Base-by-base conservation (phyloP, 139 green algal species). In the Diplosphaera chodatii region DNA sequence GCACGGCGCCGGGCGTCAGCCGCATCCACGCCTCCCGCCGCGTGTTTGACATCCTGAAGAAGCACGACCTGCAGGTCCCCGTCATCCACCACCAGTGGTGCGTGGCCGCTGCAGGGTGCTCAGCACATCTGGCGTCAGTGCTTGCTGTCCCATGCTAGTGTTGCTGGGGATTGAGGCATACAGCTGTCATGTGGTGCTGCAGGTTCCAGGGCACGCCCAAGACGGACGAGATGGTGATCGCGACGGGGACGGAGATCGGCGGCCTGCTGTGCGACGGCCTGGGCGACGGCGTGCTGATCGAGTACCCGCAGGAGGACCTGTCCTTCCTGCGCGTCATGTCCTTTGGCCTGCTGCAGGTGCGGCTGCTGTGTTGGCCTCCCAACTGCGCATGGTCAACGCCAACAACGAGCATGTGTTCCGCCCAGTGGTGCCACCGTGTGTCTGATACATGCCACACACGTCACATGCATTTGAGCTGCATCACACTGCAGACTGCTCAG, bases 321-420 rank as follows among this genome's bases (percentile, higher is more conserved):
- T 89, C 96, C 40, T 97, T 93, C 82, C 73, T 98, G 70, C 83
- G 93, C 65, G 93, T 79, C 63, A 97, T 93, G 22, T 89, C 84
- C 69, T 99, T 99, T 74, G 95, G 94, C 34, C 81, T 99, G 77
- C 90, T 99, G 56, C 91, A 96, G 83, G 87, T 85, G 23, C 74
- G 6, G 10, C n/a, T n/a, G n/a, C n/a, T n/a, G n/a, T n/a, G n/a
- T n/a, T n/a, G n/a, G n/a, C n/a, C n/a, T n/a, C n/a, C n/a, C n/a
- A n/a, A n/a, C n/a, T n/a, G n/a, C n/a, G n/a, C n/a, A n/a, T n/a
- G n/a, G n/a, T n/a, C n/a, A n/a, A n/a, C n/a, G n/a, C n/a, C n/a
- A n/a, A n/a, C n/a, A n/a, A n/a, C n/a, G n/a, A n/a, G n/a, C n/a
- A n/a, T n/a, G n/a, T n/a, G n/a, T n/a, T n/a, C n/a, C n/a, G n/a